Evolutionary conservation across 2,329 filamentous ascomycete species (phyloP).

Genomic region (Pochonia chlamydosporia): DNA sequence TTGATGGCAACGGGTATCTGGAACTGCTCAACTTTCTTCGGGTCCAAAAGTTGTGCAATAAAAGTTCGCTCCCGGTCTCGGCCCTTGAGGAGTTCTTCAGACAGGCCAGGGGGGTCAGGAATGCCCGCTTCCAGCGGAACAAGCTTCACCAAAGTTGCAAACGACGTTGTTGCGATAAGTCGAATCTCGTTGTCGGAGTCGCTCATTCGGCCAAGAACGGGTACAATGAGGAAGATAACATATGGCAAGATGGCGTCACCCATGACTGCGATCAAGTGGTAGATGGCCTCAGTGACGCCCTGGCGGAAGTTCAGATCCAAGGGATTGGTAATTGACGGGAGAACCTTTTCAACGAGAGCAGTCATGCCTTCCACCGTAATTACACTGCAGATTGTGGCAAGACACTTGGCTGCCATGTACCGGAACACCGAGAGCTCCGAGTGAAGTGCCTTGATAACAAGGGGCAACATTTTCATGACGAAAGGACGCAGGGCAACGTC

Average conservation of each 20-base stretch:
- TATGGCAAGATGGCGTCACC: conserved; percentile 93
- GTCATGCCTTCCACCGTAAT: conserved; percentile 96
- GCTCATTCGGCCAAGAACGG: conserved; percentile 95
- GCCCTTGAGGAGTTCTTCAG: conserved; percentile 79
- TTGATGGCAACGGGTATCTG: conserved; percentile 94
- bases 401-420: conserved; percentile 94
- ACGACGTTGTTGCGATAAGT: conserved; percentile 90
- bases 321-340: conserved; percentile 88
- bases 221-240: conserved; percentile 97
- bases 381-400: conserved; percentile 95
- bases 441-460: conserved; percentile 81
- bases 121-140: conserved; percentile 96
- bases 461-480: conserved; percentile 75
- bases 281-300: conserved; percentile 90
- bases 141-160: conserved; percentile 93
- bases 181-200: conserved; percentile 96
- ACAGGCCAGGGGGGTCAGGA: conserved; percentile 89
- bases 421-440: conserved; percentile 86
- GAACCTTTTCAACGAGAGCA: conserved; percentile 83
- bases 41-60: conserved; percentile 91
- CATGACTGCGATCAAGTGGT: conserved; percentile 97
- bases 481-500: conserved; percentile 70
- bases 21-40: conserved; percentile 94
- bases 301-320: conserved; percentile 84
- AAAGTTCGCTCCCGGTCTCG: conserved; percentile 94